Evolutionary conservation across 345 rosid species (phyloP), one percentile per base, ranked within the genome.

Genomic region (Pseudoturritis turrita): DNA sequence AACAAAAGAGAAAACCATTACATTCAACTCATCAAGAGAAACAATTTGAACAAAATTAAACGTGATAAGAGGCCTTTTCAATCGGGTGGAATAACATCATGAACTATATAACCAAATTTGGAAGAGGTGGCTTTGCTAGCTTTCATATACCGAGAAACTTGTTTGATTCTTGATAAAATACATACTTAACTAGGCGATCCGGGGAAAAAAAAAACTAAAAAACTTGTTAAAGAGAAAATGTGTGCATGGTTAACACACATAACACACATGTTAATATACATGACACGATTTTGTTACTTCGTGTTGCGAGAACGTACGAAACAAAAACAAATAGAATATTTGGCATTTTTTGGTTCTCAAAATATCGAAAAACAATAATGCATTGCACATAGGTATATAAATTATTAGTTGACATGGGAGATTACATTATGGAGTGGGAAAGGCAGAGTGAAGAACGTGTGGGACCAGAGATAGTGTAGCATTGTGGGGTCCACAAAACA

Each of bases 401-500:
- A 22, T 5, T 21, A 46, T 5, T 28, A 51, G 36, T 62, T 40
- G 76, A 50, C 47, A 67, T 40, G 51, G 62, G 65, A 58, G 33
- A 49, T 19, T 23, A 35, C 52, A 45, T 18, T 4, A 65, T 58
- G 60, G 52, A 73, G 51, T 28, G 44, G 21, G 6, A 23, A 36
- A 15, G 2, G 50, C 4, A 29, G 14, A 43, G 26, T 37, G 19
- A 55, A 35, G 41, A 52, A 60, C 41, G 57, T 52, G 74, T 75
- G 19, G 69, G 69, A 61, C 64, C 56, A 33, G 6, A 18, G 22
- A 15, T 9, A 6, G 31, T 1, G 9, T 35, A 10, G 11, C 17
- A 28, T 12, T n/a, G 29, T 40, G 22, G 73, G 68, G 55, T 52
- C 56, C 35, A 68, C n/a, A 62, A 17, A 28, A 46, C 18, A 75